Base-by-base conservation (phyloP, 2,329 filamentous ascomycete genomes). In the Fusarium sp. region DNA sequence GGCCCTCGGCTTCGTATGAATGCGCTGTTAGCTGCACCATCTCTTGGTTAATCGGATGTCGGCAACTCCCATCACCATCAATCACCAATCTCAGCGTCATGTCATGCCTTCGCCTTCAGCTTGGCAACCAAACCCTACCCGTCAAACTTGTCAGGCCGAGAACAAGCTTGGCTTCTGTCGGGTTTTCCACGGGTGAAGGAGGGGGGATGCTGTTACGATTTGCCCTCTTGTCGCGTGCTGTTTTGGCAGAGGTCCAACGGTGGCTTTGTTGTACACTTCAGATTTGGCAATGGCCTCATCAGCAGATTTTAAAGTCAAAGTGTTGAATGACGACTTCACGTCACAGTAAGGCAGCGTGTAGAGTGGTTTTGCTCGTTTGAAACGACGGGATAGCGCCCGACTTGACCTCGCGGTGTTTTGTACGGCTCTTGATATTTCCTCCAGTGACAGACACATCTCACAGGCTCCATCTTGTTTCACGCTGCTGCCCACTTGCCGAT, bases 71-170 rank as follows among this genome's bases (percentile, higher is more conserved):
- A 30, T 20, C 27, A 22, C 40, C 43, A 54, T 62, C 43, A 15
- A 63, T 38, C 47, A 45, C 33, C 57, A 52, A 60, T 58, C 40
- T 63, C 38, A 60, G 45, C 59, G 52, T 73, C 58, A 61, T 52
- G 57, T n/a, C 66, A 63, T 69, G 60, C 50, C 32, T 27, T 14
- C 12, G 54, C 60, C 40, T 69, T 50, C 27, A 27, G 61, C 69
- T 74, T 75, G 72, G 65, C 72, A 63, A 66, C 65, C 68, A 69
- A 69, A 52, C 72, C 52, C 60, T 63, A 63, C 43, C 65, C 12
- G 63, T 52, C 30, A 30, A 30, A 43, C 12, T 70, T 47, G 50
- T 54, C 45, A 22, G 62, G 66, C 45, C 68, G 54, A 66, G 50
- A 68, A 56, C 63, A 45, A 37, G 43, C 57, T 65, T 70, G 66